Evolutionary conservation across 176 grass and related monocot genomes (phyloP), one percentile per base, ranked within the genome.

Genomic region (Olyra latifolia): DNA sequence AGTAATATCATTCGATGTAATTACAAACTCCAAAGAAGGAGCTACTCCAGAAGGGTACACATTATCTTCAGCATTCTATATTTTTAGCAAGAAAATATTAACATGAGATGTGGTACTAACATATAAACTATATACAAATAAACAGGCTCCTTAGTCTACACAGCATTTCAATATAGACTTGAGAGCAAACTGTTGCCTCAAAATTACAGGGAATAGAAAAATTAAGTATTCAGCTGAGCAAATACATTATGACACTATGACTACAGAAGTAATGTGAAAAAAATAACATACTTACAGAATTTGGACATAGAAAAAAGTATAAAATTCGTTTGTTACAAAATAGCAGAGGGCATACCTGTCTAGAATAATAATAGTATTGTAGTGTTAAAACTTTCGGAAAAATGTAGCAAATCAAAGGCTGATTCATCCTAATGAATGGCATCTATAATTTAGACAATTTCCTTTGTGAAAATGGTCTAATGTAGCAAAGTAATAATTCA

Each of bases 31-130:
- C 39, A 94, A 75, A 1, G 86, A 84, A 1, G 92, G 89, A 47
- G 30, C 59, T 29, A 91, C 83, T 50, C 57, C 88, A 50, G 60
- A 65, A 24, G 70, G 83, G 66, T 94, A 94, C 77, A 87, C 70
- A 28, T 94, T 94, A 58, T 94, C 92, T 57, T 94, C 92, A 55
- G 92, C 92, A 6, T 94, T 94, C 89, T 94, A 19, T 39, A 29
- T 53, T 39, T 56, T 38, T 3, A 83, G 11, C 38, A 50, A 87
- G 17, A 45, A 69, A 87, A 22, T 8, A 14, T 65, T 43, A 40
- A 56, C 7, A 52, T 10, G 8, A 62, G 38, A 69, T 42, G 0
- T 55, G 17, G 10, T 11, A 45, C 13, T n/a, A 62, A 35, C 0
- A 53, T 44, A 14, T 45, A 25, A 76, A n/a, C 5, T n/a, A 3